phyloP scores from a whole-genome alignment of 352 stramenopile genomes.

The Stephanocyclus meneghinianus region DNA sequence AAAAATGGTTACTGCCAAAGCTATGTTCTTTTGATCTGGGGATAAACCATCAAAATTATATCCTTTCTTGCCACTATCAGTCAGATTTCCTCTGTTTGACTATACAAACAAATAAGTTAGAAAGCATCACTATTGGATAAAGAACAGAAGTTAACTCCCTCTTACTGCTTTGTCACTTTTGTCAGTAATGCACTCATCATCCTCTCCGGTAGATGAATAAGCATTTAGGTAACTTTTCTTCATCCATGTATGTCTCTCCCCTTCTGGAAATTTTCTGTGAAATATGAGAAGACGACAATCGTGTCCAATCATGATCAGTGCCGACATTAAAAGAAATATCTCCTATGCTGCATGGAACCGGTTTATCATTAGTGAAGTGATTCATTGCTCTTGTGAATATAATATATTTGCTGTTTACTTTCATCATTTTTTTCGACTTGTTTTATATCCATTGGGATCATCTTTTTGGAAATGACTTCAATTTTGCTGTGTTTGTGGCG shows the following conservation, averaged over 20 bases:
- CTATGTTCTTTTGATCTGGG: constrained; percentile 7
- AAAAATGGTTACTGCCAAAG: constrained; percentile 11
- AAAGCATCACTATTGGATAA: too few relatives aligned
- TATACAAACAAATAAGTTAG: too few relatives aligned
- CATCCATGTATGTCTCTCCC: not conserved
- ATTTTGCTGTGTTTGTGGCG: not conserved
- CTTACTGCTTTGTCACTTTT: too few relatives aligned
- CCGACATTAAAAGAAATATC: not conserved
- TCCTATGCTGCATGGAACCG: not conserved
- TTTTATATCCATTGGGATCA: not conserved
- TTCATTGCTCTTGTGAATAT: not conserved
- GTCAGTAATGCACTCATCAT: too few relatives aligned
- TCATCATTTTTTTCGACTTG: not conserved
- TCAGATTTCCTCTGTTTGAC: too few relatives aligned
- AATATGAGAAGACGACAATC: not conserved
- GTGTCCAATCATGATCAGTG: not conserved
- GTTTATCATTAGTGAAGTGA: not conserved
- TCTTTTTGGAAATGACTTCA: not conserved
- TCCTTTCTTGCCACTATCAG: not conserved
- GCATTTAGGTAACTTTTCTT: too few relatives aligned
- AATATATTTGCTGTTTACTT: too few relatives aligned
- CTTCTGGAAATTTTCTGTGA: too few relatives aligned
- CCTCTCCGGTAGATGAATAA: too few relatives aligned
- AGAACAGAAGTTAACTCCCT: too few relatives aligned
- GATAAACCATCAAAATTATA: constrained; percentile 7